Conservation (phyloP, 306 rosid species). For the Trichosanthes truncata region DNA sequence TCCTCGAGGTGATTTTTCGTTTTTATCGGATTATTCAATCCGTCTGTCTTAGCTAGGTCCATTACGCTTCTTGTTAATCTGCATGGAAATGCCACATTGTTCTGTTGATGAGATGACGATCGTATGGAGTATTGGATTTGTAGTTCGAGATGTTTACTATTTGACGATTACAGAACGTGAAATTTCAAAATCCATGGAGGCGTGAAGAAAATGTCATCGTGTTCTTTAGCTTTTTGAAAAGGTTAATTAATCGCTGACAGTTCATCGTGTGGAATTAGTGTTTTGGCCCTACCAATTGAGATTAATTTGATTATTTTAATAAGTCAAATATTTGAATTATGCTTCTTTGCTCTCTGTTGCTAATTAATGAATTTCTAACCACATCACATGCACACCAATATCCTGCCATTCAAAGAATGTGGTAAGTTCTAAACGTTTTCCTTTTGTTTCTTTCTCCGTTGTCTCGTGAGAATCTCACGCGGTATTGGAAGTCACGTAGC, state of each 20-base stretch:
- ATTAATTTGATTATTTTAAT: not conserved
- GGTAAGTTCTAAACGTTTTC: not conserved
- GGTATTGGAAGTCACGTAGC: not conserved
- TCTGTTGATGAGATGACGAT: not conserved
- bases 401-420: not conserved
- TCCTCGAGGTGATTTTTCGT: not conserved
- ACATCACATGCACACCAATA: slow-evolving; percentile 15
- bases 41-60: not conserved
- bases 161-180: too few species aligned
- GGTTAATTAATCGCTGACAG: not conserved
- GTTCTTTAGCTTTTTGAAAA: not conserved
- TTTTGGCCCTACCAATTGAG: not conserved
- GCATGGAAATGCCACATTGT: not conserved
- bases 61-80: not conserved
- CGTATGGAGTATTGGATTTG: not conserved
- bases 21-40: not conserved
- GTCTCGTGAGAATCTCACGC: slow-evolving; percentile 15
- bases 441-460: slow-evolving; percentile 9
- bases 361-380: not conserved
- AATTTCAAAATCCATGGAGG: too few species aligned
- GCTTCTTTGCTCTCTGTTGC: not conserved
- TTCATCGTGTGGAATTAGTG: not conserved
- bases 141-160: too few species aligned
- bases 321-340: not conserved
- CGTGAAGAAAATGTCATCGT: not conserved